Conservation (phyloP, 2,329 filamentous ascomycete genomes). For the Aaosphaeria pasadenensis region DNA sequence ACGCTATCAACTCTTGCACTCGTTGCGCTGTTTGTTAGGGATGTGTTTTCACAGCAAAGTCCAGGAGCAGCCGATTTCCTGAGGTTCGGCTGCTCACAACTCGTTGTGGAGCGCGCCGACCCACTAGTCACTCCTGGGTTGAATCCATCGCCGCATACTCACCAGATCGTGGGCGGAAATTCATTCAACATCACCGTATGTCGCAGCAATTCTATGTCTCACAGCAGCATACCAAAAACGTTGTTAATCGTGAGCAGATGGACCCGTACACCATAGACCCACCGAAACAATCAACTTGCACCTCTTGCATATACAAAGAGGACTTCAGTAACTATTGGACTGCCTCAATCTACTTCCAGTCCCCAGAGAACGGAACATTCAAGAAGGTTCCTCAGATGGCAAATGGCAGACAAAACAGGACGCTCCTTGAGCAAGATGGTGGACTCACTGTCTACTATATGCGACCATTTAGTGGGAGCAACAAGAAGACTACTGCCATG, state of each 20-base stretch:
- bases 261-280: conserved; percentile 15
- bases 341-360: conserved; percentile 28
- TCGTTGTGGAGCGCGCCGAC: conserved; percentile 12
- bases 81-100: conserved; percentile 14
- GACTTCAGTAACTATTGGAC: conserved; percentile 38
- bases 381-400: conserved; percentile 33
- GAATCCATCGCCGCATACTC: conserved; percentile 11
- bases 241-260: conserved; percentile 8
- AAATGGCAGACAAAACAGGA: conserved; percentile 31
- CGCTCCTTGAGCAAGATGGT: conserved; percentile 24
- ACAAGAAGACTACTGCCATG: conserved; percentile 39
- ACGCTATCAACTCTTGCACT: conserved; percentile 4
- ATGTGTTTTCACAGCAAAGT: conserved; percentile 4
- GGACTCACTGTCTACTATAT: conserved; percentile 40
- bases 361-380: conserved; percentile 29
- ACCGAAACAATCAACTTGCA: conserved; percentile 13
- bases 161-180: conserved; percentile 14
- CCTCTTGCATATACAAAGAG: conserved; percentile 28
- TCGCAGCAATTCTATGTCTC: background rate
- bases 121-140: conserved; percentile 11
- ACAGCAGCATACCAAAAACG: background rate
- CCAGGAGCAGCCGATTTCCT: conserved; percentile 3
- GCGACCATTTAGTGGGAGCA: conserved; percentile 19
- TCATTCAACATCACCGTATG: conserved; percentile 12
- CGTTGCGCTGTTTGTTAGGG: conserved; percentile 5